Conservation (phyloP, 2,329 filamentous ascomycete genomes). For the Myriosclerotinia scirpicola region DNA sequence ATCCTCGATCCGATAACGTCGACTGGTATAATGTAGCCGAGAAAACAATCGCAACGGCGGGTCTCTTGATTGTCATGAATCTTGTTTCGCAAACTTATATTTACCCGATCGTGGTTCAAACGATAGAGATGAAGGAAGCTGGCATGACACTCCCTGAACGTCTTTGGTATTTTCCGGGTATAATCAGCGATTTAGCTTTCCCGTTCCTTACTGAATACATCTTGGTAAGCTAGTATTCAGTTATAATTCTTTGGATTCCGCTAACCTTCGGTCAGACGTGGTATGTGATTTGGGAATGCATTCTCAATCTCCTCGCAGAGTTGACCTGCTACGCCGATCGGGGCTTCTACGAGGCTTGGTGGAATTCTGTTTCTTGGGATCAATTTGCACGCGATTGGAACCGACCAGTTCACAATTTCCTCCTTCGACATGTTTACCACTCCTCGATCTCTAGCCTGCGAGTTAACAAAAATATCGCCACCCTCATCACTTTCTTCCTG, state of each 20-base stretch:
- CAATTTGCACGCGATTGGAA: constrained; percentile 83
- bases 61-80: constrained; percentile 76
- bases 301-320: constrained; percentile 74
- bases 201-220: constrained; percentile 79
- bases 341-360: constrained; percentile 67
- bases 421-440: constrained; percentile 78
- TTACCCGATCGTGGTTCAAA: constrained; percentile 70
- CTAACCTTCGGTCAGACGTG: constrained; percentile 52
- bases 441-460: constrained; percentile 72
- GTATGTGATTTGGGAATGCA: constrained; percentile 80
- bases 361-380: constrained; percentile 67
- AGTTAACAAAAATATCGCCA: constrained; percentile 68
- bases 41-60: constrained; percentile 68
- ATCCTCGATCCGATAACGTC: constrained; percentile 67
- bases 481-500: constrained; percentile 44
- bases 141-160: constrained; percentile 61
- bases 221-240: constrained; percentile 30
- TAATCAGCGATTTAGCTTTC: constrained; percentile 73
- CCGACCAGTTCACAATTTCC: constrained; percentile 72
- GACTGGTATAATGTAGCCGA: constrained; percentile 75
- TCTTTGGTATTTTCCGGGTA: constrained; percentile 69
- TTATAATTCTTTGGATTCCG: neutral
- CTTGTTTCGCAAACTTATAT: constrained; percentile 75
- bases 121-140: constrained; percentile 65
- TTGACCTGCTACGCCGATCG: constrained; percentile 75